Percentiles rank a stretch among this genome's conserved stretches.
phyloP scores from a whole-genome alignment of 805 yeast species.

The Millerago galiae region DNA sequence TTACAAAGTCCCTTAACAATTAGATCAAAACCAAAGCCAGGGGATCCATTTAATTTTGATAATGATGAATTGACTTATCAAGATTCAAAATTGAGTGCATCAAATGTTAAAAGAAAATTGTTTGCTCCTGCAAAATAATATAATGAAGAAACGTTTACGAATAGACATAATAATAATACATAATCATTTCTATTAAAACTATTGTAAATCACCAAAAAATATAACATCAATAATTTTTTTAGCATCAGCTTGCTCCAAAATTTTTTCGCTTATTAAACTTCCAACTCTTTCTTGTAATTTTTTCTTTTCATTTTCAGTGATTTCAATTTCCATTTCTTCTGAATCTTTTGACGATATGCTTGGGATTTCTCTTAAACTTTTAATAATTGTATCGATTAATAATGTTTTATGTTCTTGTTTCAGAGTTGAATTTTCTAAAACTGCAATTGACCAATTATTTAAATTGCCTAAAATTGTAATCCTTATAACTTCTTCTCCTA shows the following conservation, averaged over 20 bases:
- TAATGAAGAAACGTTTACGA: neutral
- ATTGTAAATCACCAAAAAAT: slow-evolving; percentile 56
- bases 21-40: slow-evolving; percentile 15
- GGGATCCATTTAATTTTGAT: slow-evolving; percentile 14
- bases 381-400: slow-evolving; percentile 45
- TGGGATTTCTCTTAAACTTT: slow-evolving; percentile 43
- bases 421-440: slow-evolving; percentile 32
- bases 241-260: slow-evolving; percentile 43
- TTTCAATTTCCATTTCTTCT: slow-evolving; percentile 32
- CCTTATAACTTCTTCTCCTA: slow-evolving; percentile 85
- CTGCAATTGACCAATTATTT: slow-evolving; percentile 67
- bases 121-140: slow-evolving; percentile 25
- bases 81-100: neutral
- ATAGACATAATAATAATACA: slow-evolving; percentile 3
- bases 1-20: slow-evolving; percentile 19
- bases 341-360: slow-evolving; percentile 24
- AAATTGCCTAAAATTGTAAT: slow-evolving; percentile 80
- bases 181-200: neutral
- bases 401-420: slow-evolving; percentile 40
- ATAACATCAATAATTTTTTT: slow-evolving; percentile 53
- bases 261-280: slow-evolving; percentile 41
- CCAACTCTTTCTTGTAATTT: slow-evolving; percentile 60
- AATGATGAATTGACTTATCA: neutral
- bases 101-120: slow-evolving; percentile 27
- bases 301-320: slow-evolving; percentile 28